Evolutionary conservation across 2,329 filamentous ascomycete genomes (phyloP).

Genomic region (Botrytis fragariae): DNA sequence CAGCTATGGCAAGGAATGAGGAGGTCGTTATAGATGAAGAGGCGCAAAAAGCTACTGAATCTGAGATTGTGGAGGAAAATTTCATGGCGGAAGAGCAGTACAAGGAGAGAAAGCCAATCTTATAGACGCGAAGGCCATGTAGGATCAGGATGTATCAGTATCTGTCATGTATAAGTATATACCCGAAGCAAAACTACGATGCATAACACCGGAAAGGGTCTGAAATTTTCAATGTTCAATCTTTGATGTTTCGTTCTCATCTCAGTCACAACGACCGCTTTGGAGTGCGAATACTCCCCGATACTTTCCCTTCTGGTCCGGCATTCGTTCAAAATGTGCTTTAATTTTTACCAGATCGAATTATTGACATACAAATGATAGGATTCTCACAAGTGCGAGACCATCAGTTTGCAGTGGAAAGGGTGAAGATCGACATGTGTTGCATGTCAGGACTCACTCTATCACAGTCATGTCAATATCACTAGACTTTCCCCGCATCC

Average conservation of each 20-base stretch:
- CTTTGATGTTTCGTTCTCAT: neutral
- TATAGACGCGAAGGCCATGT: conserved; percentile 25
- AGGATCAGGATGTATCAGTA: conserved; percentile 20
- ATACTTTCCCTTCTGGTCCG: neutral
- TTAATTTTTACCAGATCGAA: neutral
- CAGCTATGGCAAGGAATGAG: conserved; percentile 45
- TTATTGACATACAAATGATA: neutral
- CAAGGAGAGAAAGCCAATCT: conserved; percentile 29
- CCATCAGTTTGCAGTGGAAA: neutral
- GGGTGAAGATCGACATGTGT: too few species aligned
- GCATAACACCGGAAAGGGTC: neutral
- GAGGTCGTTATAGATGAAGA: conserved; percentile 44
- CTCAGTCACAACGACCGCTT: neutral
- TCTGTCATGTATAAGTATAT: conserved; percentile 18
- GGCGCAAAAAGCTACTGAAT: conserved; percentile 35
- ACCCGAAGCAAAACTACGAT: neutral
- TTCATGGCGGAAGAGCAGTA: conserved; percentile 40
- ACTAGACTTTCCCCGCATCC: neutral
- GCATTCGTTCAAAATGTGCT: neutral
- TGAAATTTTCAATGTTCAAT: neutral
- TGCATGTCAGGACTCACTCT: neutral
- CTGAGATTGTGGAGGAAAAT: conserved; percentile 42
- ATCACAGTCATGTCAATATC: neutral
- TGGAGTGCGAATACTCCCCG: neutral
- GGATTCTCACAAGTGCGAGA: neutral